These are phyloP conservation scores for Elsinoe fawcettii DNA, from an alignment of 2,329 filamentous ascomycete genomes.

Conservation along the genomic window DNA sequence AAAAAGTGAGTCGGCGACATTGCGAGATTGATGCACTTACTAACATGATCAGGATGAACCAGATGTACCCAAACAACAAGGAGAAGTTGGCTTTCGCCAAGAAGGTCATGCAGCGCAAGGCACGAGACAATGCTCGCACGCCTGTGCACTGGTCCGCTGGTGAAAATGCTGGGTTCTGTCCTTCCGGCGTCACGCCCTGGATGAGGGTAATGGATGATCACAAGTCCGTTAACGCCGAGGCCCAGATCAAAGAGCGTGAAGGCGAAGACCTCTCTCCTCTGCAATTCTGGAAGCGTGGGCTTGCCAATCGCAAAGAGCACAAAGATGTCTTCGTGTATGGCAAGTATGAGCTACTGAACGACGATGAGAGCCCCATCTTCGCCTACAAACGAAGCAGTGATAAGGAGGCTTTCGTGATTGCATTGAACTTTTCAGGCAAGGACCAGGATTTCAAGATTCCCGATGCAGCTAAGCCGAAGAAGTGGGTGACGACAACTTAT, in stretches of 20 bases:
- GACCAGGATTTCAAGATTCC: constrained; percentile 30
- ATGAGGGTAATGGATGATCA: constrained; percentile 53
- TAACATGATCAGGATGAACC: constrained; percentile 27
- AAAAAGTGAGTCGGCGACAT: constrained; percentile 25
- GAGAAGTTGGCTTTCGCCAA: constrained; percentile 40
- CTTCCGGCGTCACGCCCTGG: constrained; percentile 46
- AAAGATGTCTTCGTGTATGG: constrained; percentile 56
- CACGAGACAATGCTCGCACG: constrained; percentile 58
- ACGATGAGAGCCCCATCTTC: constrained; percentile 52
- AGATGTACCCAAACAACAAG: constrained; percentile 30
- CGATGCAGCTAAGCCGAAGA: constrained; percentile 25
- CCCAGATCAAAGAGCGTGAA: constrained; percentile 37
- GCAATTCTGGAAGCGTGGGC: constrained; percentile 53
- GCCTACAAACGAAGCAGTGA: constrained; percentile 29
- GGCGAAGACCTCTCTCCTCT: constrained; percentile 41
- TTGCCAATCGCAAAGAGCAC: constrained; percentile 49
- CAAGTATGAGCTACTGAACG: constrained; percentile 46
- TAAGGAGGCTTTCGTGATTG: constrained; percentile 27
- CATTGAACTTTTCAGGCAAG: constrained; percentile 31
- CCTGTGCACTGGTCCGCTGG: constrained; percentile 59
- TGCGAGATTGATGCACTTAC: neutral
- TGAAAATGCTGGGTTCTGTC: constrained; percentile 55
- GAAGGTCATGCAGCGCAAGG: constrained; percentile 50
- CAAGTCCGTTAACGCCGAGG: constrained; percentile 48
- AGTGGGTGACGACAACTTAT: constrained; percentile 32